phyloP scores from a whole-genome alignment of 1,284 basidiomycete genomes.

The Ustilago loliicola region DNA sequence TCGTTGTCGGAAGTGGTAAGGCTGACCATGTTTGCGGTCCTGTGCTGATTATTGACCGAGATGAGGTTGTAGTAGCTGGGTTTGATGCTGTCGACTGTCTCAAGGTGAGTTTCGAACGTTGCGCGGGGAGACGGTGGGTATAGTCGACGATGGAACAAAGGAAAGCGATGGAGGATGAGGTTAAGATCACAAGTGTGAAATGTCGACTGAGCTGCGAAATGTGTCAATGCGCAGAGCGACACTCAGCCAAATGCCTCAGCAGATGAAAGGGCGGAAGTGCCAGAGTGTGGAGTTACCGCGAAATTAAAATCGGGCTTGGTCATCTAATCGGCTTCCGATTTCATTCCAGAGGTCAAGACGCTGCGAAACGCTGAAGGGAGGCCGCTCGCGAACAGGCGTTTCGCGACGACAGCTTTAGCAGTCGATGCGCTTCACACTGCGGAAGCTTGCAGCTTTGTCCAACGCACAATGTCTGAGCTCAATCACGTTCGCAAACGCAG shows the following conservation, averaged over 20 bases:
- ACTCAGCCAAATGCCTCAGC: constrained; percentile 4
- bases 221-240: constrained; percentile 36
- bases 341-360: too few species aligned
- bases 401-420: too few species aligned
- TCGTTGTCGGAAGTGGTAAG: constrained; percentile 87
- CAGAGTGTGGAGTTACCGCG: constrained; percentile 15
- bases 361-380: too few species aligned
- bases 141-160: not conserved
- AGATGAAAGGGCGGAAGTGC: not conserved
- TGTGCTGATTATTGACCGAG: not conserved
- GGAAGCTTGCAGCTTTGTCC: not conserved
- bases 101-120: not conserved
- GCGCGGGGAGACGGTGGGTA: not conserved
- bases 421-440: not conserved
- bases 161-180: constrained; percentile 6
- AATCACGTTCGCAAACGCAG: not conserved
- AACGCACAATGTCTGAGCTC: not conserved
- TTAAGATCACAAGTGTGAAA: constrained; percentile 4
- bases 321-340: not conserved
- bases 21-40: constrained; percentile 54
- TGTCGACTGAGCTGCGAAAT: constrained; percentile 24
- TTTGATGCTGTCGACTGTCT: not conserved
- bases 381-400: too few species aligned
- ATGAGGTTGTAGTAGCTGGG: not conserved
- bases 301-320: not conserved